phyloP scores from a whole-genome alignment of 2,329 filamentous ascomycete species.

The Monosporascus sp. region DNA sequence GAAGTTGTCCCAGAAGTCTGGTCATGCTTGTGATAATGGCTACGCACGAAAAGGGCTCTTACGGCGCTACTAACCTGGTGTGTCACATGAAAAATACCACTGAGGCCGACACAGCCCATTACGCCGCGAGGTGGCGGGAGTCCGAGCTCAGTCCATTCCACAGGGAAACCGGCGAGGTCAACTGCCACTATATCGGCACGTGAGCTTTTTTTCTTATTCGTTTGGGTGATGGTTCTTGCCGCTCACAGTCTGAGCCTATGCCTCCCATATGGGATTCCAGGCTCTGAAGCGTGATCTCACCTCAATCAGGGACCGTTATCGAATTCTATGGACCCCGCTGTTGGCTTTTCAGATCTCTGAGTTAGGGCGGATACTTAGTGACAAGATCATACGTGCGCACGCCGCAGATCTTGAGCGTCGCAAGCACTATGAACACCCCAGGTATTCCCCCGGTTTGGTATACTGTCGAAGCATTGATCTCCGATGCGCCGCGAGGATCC shows the following conservation, averaged over 20 bases:
- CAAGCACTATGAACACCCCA: conserved; percentile 23
- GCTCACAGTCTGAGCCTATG: conserved; percentile 31
- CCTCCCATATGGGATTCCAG: conserved; percentile 42
- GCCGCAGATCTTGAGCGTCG: conserved; percentile 22
- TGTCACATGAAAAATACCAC: conserved; percentile 27
- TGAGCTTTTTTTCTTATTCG: not conserved
- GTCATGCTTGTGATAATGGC: conserved; percentile 1
- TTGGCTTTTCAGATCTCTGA: conserved; percentile 17
- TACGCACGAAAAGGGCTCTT: not conserved
- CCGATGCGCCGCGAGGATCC: conserved; percentile 2
- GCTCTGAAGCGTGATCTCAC: conserved; percentile 40
- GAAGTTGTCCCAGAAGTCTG: conserved; percentile 23
- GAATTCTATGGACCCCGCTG: conserved; percentile 17
- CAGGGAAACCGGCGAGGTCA: conserved; percentile 25
- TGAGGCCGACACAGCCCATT: conserved; percentile 30
- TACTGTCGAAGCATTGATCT: conserved; percentile 4
- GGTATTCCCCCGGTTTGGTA: conserved; percentile 6
- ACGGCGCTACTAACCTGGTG: conserved; percentile 14
- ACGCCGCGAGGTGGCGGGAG: conserved; percentile 26
- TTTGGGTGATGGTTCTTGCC: not conserved
- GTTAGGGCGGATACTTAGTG: conserved; percentile 38
- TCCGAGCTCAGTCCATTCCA: conserved; percentile 25
- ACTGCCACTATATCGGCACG: conserved; percentile 23
- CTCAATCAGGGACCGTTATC: conserved; percentile 36
- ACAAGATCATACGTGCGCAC: conserved; percentile 37